Evolutionary conservation across 148 eudicot species (phyloP).

Genomic region (Camellia japonica): DNA sequence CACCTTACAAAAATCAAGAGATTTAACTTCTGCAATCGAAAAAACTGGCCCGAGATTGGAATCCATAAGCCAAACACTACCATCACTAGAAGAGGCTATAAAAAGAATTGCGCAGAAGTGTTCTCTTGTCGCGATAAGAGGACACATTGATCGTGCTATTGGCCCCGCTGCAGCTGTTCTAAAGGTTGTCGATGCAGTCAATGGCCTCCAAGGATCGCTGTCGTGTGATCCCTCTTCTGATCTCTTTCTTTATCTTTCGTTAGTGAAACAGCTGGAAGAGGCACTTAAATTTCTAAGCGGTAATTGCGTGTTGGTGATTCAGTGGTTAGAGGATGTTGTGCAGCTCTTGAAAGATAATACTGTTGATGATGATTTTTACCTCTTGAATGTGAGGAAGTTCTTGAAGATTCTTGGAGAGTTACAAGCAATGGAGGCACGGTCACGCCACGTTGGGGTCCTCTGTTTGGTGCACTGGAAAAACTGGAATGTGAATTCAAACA

Average conservation of each 20-base stretch:
- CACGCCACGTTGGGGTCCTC: conserved; percentile 44
- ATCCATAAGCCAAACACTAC: conserved; percentile 26
- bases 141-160: conserved; percentile 44
- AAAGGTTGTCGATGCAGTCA: conserved; percentile 47
- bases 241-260: conserved; percentile 36
- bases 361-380: conserved; percentile 31
- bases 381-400: conserved; percentile 36
- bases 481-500: conserved; percentile 47
- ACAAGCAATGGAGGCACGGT: conserved; percentile 37
- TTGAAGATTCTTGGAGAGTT: conserved; percentile 49
- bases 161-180: conserved; percentile 62
- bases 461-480: conserved; percentile 43
- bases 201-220: conserved; percentile 42
- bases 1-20: conserved; percentile 49
- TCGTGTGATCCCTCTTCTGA: conserved; percentile 26
- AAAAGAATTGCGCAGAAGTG: conserved; percentile 29
- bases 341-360: conserved; percentile 37
- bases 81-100: conserved; percentile 32
- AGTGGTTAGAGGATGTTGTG: conserved; percentile 68
- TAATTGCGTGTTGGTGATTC: conserved; percentile 53
- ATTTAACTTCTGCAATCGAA: conserved; percentile 34
- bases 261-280: conserved; percentile 54
- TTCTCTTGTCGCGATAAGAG: conserved; percentile 36
- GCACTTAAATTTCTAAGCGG: conserved; percentile 57
- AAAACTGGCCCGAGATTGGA: conserved; percentile 33